Evolutionary conservation across 371 early-diverging fungal genomes (phyloP).

Genomic region (Lichtheimia corymbifera): DNA sequence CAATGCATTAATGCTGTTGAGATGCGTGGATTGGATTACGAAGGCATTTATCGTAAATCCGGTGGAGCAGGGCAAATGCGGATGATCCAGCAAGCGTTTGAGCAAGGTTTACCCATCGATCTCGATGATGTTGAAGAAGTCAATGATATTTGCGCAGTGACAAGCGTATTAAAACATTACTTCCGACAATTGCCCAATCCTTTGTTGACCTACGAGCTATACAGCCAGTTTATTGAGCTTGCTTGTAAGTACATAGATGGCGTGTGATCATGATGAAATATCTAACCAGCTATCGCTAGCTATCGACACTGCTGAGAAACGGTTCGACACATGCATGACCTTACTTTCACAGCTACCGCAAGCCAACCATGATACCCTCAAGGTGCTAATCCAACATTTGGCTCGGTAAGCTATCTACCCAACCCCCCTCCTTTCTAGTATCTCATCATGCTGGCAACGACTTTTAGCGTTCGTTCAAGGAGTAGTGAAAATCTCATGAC

Average conservation of each 20-base stretch:
- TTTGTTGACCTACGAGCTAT: constrained; percentile 79
- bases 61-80: constrained; percentile 87
- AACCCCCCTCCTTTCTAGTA: neutral
- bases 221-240: constrained; percentile 75
- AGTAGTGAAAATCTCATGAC: constrained; percentile 80
- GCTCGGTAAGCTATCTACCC: constrained; percentile 24
- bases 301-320: constrained; percentile 9
- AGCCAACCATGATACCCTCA: constrained; percentile 48
- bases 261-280: neutral
- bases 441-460: neutral
- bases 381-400: constrained; percentile 32
- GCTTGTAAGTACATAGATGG: constrained; percentile 37
- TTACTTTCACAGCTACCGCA: constrained; percentile 32
- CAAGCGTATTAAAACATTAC: constrained; percentile 94
- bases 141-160: constrained; percentile 74
- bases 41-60: constrained; percentile 93
- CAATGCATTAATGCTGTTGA: constrained; percentile 83
- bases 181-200: constrained; percentile 92
- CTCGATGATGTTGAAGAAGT: constrained; percentile 53
- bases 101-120: constrained; percentile 50
- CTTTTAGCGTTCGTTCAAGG: constrained; percentile 55
- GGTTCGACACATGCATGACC: constrained; percentile 5
- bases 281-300: constrained; percentile 10
- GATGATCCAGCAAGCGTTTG: constrained; percentile 56
- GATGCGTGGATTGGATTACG: constrained; percentile 72